Base-by-base conservation (phyloP, 164 flowering plant genomes). In the Vitis rotundifolia region DNA sequence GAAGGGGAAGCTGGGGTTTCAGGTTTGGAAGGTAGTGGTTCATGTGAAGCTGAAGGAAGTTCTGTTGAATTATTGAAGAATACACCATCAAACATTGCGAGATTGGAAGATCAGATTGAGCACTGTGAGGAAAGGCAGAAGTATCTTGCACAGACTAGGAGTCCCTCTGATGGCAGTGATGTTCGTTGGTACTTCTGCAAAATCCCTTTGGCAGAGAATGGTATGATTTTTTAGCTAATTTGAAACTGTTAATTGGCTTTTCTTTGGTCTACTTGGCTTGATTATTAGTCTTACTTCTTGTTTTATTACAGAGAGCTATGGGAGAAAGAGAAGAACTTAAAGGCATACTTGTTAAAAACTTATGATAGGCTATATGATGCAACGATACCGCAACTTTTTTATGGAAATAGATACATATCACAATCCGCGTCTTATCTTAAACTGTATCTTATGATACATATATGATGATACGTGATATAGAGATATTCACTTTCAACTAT, bases 151-250 rank as follows among this genome's bases (percentile, higher is more conserved):
- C 95, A 82, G 76, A 96, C 99, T 3, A 76, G 71, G 65, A 96
- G 99, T 67, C 87, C 95, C 1, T 91, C 94, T 7, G 99, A 96
- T 77, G 99, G 99, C 1, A 82, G 88, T 56, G 98, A 96, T 71
- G 91, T 92, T 19, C 69, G 97, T 44, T 96, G 99, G 99, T 96
- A 90, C 68, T 93, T 90, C 71, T 93, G 94, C 78, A 87, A 92
- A 73, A 83, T 88, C 22, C 97, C 97, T 69, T 79, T 96, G 65
- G 86, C 83, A 12, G 81, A 67, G 52, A 83, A 93, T 74, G 94
- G 99, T 96, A 50, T 76, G 87, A 22, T 76, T 58, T 56, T 29
- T 5, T 37, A 2, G 44, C 44, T 37, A 6, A 37, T 37, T 37
- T 37, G 37, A 28, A 5, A 66, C 19, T 63, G 9, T 28, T 54